These are phyloP conservation scores for Lactarius akahatsu DNA, from an alignment of 768 basidiomycete species.

Conservation along the genomic window DNA sequence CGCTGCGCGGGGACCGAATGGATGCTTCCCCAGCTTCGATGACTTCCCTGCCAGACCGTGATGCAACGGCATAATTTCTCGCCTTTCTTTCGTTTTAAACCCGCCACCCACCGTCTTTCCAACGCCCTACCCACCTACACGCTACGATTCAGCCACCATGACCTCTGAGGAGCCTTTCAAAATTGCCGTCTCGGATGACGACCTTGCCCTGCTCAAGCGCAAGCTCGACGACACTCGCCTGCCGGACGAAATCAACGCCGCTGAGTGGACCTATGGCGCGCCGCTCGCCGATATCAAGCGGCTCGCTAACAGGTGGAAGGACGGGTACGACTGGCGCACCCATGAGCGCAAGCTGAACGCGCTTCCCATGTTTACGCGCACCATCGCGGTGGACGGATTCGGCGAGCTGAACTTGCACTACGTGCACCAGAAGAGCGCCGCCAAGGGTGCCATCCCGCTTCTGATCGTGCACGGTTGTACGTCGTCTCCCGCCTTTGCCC, in stretches of 20 bases:
- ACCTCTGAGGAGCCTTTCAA: background rate
- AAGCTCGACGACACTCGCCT: constrained; percentile 29
- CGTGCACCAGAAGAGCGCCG: constrained; percentile 33
- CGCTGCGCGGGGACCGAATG: no score
- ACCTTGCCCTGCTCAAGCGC: background rate
- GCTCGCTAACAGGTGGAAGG: no score
- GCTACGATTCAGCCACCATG: background rate
- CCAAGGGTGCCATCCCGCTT: constrained; percentile 42
- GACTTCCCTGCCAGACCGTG: background rate
- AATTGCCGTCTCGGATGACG: background rate
- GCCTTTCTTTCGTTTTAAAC: background rate
- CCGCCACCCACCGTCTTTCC: no score
- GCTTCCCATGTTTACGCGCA: no score
- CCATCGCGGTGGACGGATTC: no score
- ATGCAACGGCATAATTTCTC: background rate
- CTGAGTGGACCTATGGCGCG: constrained; percentile 35
- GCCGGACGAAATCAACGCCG: constrained; percentile 45
- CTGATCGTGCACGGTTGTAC: constrained; percentile 57
- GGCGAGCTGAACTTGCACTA: no score
- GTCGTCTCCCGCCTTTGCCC: constrained; percentile 19
- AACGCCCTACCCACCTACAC: background rate
- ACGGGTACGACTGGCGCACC: no score
- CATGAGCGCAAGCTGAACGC: no score
- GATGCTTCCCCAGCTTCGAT: no score
- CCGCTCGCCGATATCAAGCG: constrained; percentile 28